These are phyloP conservation scores for Verticillium dahliae DNA, from an alignment of 2,329 filamentous ascomycete genomes.

Conservation along the genomic window DNA sequence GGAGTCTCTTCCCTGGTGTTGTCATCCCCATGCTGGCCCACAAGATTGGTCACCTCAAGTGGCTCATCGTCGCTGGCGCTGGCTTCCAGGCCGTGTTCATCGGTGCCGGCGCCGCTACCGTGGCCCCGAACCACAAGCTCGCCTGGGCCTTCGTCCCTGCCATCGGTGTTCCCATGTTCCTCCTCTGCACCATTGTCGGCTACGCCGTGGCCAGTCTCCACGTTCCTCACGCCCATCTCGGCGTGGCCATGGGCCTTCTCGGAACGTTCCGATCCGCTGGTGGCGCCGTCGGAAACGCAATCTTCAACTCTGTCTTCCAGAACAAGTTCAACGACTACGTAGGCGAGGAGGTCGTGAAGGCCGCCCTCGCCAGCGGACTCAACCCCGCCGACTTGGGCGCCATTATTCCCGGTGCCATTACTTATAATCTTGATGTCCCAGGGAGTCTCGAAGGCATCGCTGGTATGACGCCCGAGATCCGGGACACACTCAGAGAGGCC, in stretches of 20 bases:
- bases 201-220: conserved; percentile 21
- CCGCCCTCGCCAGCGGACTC: conserved; percentile 19
- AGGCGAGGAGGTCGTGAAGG: conserved; percentile 17
- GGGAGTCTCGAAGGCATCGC: conserved; percentile 10
- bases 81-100: conserved; percentile 21
- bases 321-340: conserved; percentile 14
- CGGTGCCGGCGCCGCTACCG: conserved; percentile 17
- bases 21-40: conserved; percentile 21
- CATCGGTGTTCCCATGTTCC: conserved; percentile 23
- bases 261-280: conserved; percentile 23
- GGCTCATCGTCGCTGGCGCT: conserved; percentile 21
- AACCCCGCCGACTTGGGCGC: conserved; percentile 9
- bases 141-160: conserved; percentile 22
- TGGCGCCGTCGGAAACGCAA: conserved; percentile 24
- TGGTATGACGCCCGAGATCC: conserved; percentile 8
- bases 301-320: conserved; percentile 23
- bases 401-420: conserved; percentile 21
- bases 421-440: conserved; percentile 22
- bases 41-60: conserved; percentile 20
- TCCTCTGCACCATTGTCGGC: conserved; percentile 21
- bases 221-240: conserved; percentile 21
- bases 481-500: conserved; percentile 1
- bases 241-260: conserved; percentile 20
- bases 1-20: conserved; percentile 3
- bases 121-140: conserved; percentile 17